Evolutionary conservation across 2,329 filamentous ascomycete genomes (phyloP).

Genomic region (Alternaria sp.): DNA sequence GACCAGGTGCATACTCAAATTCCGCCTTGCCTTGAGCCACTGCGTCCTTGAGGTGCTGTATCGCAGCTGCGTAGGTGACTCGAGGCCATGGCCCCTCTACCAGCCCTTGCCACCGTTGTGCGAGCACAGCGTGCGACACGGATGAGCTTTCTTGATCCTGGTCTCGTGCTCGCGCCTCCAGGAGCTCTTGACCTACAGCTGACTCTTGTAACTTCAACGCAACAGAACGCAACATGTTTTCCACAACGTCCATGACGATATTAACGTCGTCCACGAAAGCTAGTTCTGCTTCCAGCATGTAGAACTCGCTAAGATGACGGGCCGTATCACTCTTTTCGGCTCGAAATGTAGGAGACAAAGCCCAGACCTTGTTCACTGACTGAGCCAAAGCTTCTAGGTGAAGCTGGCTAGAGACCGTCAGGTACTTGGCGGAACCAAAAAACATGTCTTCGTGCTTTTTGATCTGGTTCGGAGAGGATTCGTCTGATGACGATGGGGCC

Average conservation of each 20-base stretch:
- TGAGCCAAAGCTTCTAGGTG: conserved; percentile 93
- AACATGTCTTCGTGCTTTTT: conserved; percentile 61
- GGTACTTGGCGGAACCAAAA: conserved; percentile 87
- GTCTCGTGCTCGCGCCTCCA: conserved; percentile 56
- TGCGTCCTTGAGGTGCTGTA: conserved; percentile 71
- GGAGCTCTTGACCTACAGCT: conserved; percentile 63
- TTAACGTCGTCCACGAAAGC: conserved; percentile 76
- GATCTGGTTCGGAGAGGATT: conserved; percentile 34
- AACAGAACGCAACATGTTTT: conserved; percentile 74
- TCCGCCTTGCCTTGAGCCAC: conserved; percentile 57
- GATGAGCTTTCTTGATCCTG: conserved; percentile 48
- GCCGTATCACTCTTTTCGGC: conserved; percentile 86
- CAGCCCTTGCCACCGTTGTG: conserved; percentile 76
- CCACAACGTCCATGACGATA: conserved; percentile 79
- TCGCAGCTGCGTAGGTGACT: conserved; percentile 82
- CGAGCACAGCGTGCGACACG: conserved; percentile 62
- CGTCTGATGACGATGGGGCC: conserved; percentile 31
- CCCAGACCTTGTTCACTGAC: conserved; percentile 90
- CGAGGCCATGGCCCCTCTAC: conserved; percentile 78
- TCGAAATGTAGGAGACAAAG: conserved; percentile 89
- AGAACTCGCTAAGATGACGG: conserved; percentile 94
- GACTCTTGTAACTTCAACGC: conserved; percentile 61
- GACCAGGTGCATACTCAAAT: conserved; percentile 75
- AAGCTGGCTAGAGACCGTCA: conserved; percentile 93
- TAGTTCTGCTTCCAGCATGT: conserved; percentile 95